These are phyloP conservation scores for Heterobasidion occidentale DNA, from an alignment of 1,284 basidiomycete species.

Conservation along the genomic window DNA sequence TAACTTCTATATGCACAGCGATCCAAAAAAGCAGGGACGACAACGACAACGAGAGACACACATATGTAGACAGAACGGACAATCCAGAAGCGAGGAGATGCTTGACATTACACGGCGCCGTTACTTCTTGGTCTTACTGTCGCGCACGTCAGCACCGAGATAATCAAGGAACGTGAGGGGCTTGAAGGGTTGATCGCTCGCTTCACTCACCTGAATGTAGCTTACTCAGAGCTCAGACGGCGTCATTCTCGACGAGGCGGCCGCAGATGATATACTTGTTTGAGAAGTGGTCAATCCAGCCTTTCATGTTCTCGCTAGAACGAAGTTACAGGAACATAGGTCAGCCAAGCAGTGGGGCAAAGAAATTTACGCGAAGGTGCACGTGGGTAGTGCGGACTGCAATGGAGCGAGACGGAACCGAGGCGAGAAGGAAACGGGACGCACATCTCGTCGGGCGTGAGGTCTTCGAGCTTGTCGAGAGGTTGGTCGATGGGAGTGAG, in stretches of 20 bases:
- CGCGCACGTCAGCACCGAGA: too few species aligned
- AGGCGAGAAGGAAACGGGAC: constrained; percentile 20
- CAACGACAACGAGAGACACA: too few species aligned
- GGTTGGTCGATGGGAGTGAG: constrained; percentile 82
- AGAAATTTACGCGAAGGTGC: constrained; percentile 5
- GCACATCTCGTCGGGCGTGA: constrained; percentile 78
- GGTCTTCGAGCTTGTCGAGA: constrained; percentile 75
- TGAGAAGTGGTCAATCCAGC: constrained; percentile 87
- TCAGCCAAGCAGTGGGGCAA: neutral
- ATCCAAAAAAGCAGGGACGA: too few species aligned
- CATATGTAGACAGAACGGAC: too few species aligned
- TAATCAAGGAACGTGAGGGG: too few species aligned
- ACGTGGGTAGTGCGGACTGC: neutral
- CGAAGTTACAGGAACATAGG: neutral
- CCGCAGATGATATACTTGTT: constrained; percentile 86
- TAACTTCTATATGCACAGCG: too few species aligned
- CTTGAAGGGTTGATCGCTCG: too few species aligned
- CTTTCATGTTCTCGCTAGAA: constrained; percentile 82
- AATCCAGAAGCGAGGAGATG: too few species aligned
- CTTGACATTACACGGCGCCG: too few species aligned
- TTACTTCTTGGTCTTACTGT: too few species aligned
- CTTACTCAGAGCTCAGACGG: constrained; percentile 2
- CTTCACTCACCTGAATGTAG: too few species aligned
- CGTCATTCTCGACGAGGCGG: constrained; percentile 69
- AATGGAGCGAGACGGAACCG: neutral